These are phyloP conservation scores for Cinchona pubescens DNA, from an alignment of 257 asterid species.

Conservation along the genomic window DNA sequence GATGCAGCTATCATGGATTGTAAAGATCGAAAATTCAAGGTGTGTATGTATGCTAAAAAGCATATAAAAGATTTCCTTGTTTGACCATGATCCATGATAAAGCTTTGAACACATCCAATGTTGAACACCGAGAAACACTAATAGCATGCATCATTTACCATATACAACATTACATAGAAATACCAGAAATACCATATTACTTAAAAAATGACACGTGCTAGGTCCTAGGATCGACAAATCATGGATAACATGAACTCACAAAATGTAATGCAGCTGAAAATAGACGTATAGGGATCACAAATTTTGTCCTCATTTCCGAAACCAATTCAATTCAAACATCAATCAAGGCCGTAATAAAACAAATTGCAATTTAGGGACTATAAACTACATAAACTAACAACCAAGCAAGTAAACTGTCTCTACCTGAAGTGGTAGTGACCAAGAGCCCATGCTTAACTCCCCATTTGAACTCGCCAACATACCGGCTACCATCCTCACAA, in stretches of 20 bases:
- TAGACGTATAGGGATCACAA: not conserved
- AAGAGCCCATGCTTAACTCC: conserved; percentile 88
- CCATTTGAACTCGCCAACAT: conserved; percentile 86
- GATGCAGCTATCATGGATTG: not conserved
- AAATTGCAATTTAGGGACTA: not conserved
- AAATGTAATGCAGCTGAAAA: not conserved
- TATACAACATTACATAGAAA: not conserved
- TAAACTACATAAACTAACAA: not conserved
- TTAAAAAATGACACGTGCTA: not conserved
- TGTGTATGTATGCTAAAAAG: not conserved
- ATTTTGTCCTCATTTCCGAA: not conserved
- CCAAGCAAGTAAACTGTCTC: not conserved
- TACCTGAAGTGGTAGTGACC: conserved; percentile 96
- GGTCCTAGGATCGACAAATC: not conserved
- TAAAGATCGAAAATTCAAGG: not conserved
- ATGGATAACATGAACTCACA: not conserved
- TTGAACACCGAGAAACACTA: too few species aligned
- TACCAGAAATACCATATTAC: not conserved
- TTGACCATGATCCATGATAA: too few species aligned
- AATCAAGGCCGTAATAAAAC: not conserved
- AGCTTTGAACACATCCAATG: too few species aligned
- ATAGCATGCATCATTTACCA: not conserved
- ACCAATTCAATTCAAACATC: not conserved
- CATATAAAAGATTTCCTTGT: not conserved
- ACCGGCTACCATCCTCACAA: conserved; percentile 83